Evolutionary conservation across 257 asterid genomes (phyloP), one percentile per base, ranked within the genome.

Genomic region (Sherardia arvensis): DNA sequence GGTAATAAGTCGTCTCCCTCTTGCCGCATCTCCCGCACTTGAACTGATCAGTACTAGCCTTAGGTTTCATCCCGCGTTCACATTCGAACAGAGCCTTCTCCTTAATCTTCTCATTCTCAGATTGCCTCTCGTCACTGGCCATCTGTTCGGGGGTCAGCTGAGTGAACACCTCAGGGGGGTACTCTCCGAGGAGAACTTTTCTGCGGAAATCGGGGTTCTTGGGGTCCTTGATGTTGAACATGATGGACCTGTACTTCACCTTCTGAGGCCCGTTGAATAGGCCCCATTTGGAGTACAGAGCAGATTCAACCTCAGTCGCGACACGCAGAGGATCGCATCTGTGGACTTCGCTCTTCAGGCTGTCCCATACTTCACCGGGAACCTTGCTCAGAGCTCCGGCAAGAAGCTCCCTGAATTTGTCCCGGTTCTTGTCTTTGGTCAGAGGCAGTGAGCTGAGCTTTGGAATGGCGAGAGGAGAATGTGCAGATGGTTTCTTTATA

Each of bases 91-190:
- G 18, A 3, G 93, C 93, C 57, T 89, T 92, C 78, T 87, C 90
- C 74, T 87, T 92, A 7, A 92, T 69, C 14, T 81, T 77, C 70
- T 82, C 93, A 22, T 83, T 89, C 84, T 89, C 73, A 49, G 36
- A 28, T 74, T 87, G 81, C 58, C 97, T 80, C 53, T 74, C 90
- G 23, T 92, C 96, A 30, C 99, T 89, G 8, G 99, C 99, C 99
- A 90, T 93, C 36, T 93, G 83, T 26, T 85, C 96, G 0, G 97
- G 88, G 0, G 84, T 81, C 77, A 92, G 70, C 1, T 84, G 80
- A 0, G 75, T 73, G 61, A 92, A 40, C 8, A 53, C 59, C 3
- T 62, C 69, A 0, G 96, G 91, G 58, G 74, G 80, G 47, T 82
- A 72, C 21, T 84, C 81, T 18, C 97, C 96, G 0, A 79, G 66